phyloP scores from a whole-genome alignment of 768 basidiomycete species.

The Hygrocybe coccinea region DNA sequence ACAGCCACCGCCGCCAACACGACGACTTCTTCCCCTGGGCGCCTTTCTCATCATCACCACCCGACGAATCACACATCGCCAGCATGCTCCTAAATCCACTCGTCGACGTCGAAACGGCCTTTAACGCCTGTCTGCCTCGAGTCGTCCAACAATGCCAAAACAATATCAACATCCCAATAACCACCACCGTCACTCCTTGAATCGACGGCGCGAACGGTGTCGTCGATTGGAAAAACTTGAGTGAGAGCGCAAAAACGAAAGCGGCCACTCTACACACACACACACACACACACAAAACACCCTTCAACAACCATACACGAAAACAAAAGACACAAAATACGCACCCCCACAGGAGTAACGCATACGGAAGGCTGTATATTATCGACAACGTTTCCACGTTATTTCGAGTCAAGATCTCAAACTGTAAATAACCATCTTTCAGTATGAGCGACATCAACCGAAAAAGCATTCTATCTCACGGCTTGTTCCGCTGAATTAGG shows the following conservation, averaged over 20 bases:
- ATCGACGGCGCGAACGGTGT: constrained; percentile 23
- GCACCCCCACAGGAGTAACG: constrained; percentile 39
- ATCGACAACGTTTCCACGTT: constrained; percentile 35
- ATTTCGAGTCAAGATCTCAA: background rate
- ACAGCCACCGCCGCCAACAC: no score
- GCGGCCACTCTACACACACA: constrained; percentile 26
- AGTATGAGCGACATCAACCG: no score
- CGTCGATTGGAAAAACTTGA: constrained; percentile 27
- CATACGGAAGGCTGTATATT: constrained; percentile 38
- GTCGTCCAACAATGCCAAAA: constrained; percentile 24
- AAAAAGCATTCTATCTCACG: constrained; percentile 25
- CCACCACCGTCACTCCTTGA: constrained; percentile 20
- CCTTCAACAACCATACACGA: no score
- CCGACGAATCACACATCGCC: no score
- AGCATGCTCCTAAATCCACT: no score
- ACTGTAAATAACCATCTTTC: background rate
- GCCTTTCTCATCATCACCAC: no score
- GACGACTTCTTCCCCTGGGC: no score
- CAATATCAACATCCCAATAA: constrained; percentile 21
- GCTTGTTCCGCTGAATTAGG: constrained; percentile 28
- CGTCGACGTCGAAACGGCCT: no score
- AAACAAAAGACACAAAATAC: constrained; percentile 6
- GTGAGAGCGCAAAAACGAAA: constrained; percentile 30
- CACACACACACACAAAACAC: background rate
- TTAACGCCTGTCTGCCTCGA: constrained; percentile 10